Evolutionary conservation across 2,329 filamentous ascomycete genomes (phyloP).

Genomic region (Hypoxylon sp.): DNA sequence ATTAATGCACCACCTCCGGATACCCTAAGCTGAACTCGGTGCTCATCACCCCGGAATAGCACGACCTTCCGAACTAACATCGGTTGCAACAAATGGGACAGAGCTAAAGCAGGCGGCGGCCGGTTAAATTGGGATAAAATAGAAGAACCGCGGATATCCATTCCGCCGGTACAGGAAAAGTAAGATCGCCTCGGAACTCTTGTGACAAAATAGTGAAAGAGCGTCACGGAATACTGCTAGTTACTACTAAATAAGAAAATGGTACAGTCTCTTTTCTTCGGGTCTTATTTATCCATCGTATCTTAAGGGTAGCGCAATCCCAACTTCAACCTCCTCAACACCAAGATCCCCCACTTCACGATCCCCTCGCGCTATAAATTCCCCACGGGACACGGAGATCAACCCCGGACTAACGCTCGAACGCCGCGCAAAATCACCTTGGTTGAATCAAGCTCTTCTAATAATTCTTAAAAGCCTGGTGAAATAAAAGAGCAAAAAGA

Average conservation of each 20-base stretch:
- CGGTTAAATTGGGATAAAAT: slow-evolving; percentile 53
- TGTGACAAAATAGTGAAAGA: too few species aligned
- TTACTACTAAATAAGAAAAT: slow-evolving; percentile 4
- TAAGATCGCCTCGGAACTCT: background rate
- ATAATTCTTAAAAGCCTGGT: background rate
- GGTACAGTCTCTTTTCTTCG: background rate
- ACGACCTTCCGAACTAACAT: background rate
- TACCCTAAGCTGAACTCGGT: background rate
- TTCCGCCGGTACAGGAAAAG: slow-evolving; percentile 35
- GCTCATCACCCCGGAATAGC: background rate
- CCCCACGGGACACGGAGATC: slow-evolving; percentile 7
- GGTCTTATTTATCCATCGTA: too few species aligned
- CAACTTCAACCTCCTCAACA: slow-evolving; percentile 36
- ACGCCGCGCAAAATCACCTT: background rate
- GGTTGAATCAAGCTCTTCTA: too few species aligned
- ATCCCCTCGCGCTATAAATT: slow-evolving; percentile 25
- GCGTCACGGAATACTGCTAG: too few species aligned
- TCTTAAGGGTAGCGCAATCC: too few species aligned
- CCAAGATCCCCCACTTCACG: slow-evolving; percentile 40
- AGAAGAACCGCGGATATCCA: slow-evolving; percentile 33
- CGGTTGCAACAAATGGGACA: slow-evolving; percentile 15
- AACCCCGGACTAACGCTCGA: background rate
- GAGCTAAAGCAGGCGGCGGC: slow-evolving; percentile 27
- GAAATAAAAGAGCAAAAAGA: background rate
- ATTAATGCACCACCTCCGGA: too few species aligned